A percentile compares a stretch with the other conserved stretches of the same genome.
phyloP scores from a whole-genome alignment of 106 monocot genomes.

The Platanthera zijinensis region DNA sequence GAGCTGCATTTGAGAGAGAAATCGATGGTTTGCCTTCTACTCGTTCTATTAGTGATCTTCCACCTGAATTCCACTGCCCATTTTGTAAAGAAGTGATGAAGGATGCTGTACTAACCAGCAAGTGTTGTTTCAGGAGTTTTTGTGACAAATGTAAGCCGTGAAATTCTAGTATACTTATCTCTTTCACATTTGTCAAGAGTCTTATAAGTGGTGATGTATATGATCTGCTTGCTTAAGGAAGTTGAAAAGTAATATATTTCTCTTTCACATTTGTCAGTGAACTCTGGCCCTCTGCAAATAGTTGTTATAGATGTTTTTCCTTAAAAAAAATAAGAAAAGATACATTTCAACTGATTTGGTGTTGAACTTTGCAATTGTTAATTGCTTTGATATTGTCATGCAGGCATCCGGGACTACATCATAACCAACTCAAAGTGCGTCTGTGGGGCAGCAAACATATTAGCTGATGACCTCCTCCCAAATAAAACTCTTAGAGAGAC shows the following conservation, averaged over 20 bases:
- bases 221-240: neutral
- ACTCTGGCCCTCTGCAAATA: too few species aligned
- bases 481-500: conserved; percentile 92
- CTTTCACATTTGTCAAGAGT: neutral
- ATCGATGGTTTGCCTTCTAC: conserved; percentile 87
- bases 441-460: conserved; percentile 78
- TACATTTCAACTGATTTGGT: conserved; percentile 1
- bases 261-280: neutral
- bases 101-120: conserved; percentile 96
- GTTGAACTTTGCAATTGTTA: conserved; percentile 1
- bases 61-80: conserved; percentile 80
- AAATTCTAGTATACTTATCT: neutral
- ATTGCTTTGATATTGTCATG: conserved; percentile 1
- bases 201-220: neutral
- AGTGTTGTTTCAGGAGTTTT: conserved; percentile 95
- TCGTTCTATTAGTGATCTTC: conserved; percentile 63
- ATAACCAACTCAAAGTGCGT: conserved; percentile 74
- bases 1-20: conserved; percentile 97
- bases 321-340: neutral
- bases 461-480: conserved; percentile 95
- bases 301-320: too few species aligned
- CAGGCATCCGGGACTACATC: conserved; percentile 92
- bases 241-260: neutral
- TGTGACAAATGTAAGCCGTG: conserved; percentile 85
- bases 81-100: conserved; percentile 97